Percentiles rank a stretch among this genome's conserved stretches.
phyloP scores from a whole-genome alignment of 2,329 filamentous ascomycete genomes.

The Apiospora sp. region DNA sequence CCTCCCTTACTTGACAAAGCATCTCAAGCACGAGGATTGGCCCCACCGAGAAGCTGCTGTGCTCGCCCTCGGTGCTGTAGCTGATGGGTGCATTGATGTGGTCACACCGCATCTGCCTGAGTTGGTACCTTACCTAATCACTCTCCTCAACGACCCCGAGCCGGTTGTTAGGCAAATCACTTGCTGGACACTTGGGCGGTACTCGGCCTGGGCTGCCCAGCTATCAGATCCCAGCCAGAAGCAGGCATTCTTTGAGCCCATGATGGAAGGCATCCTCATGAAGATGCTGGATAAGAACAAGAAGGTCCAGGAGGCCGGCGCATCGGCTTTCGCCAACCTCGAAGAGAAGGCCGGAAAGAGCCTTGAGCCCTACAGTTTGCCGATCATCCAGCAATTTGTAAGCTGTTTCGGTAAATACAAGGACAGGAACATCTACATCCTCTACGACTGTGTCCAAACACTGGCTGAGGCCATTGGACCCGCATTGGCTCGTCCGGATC shows the following conservation, averaged over 20 bases:
- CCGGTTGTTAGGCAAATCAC: conserved; percentile 96
- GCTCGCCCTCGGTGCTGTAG: conserved; percentile 90
- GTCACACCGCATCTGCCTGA: conserved; percentile 91
- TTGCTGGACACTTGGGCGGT: conserved; percentile 95
- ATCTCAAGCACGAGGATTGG: conserved; percentile 90
- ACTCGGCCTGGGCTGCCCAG: conserved; percentile 89
- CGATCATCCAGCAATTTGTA: conserved; percentile 92
- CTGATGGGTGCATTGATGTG: conserved; percentile 90
- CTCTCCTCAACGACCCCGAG: conserved; percentile 82
- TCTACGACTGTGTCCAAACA: conserved; percentile 98
- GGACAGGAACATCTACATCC: conserved; percentile 97
- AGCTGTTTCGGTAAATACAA: conserved; percentile 95
- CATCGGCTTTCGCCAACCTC: conserved; percentile 93
- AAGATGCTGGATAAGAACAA: conserved; percentile 98
- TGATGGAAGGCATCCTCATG: conserved; percentile 94
- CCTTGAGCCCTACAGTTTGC: conserved; percentile 84
- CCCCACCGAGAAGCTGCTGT: conserved; percentile 92
- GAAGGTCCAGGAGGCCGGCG: conserved; percentile 94
- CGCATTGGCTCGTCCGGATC: conserved; percentile 78
- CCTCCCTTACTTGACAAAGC: conserved; percentile 89
- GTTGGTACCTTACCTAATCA: conserved; percentile 88
- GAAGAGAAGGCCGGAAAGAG: conserved; percentile 90
- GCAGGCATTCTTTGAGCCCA: conserved; percentile 85
- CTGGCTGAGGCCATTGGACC: conserved; percentile 90
- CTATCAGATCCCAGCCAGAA: conserved; percentile 73